Evolutionary conservation across 192 early-diverging fungal species (phyloP), one percentile per base, ranked within the genome.

Genomic region (Podochytrium sp.): DNA sequence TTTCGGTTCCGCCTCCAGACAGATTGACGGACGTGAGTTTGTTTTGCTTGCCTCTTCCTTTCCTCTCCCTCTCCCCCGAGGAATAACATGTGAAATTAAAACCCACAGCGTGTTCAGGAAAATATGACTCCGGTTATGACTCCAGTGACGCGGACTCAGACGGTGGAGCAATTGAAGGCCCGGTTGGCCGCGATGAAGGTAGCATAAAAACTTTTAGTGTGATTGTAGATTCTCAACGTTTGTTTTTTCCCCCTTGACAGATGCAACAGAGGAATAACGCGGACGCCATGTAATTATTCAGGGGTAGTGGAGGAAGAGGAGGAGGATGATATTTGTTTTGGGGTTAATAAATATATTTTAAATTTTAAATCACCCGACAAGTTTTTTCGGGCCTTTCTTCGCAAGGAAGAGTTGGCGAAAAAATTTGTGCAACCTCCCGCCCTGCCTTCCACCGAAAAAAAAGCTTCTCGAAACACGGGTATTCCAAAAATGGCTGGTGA

Each of bases 91-190:
- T 67, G 39, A 52, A 51, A 49, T n/a, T n/a, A n/a, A n/a, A n/a
- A n/a, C n/a, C n/a, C n/a, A 32, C 52, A 73, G 57, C 43, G 32
- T 18, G 53, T 38, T 27, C 58, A 57, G 43, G 57, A 60, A 29
- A 63, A 57, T 42, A 83, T 74, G 75, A 62, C 55, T n/a, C 57
- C 58, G 14, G 14, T 47, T 10, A 12, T 20, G 12, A 52, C 2
- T 52, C n/a, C n/a, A n/a, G 34, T 10, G 12, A 33, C 71, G 23
- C 39, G 85, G 34, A 74, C 86, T 14, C 86, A 88, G 63, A 87
- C 89, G 27, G 90, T 91, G 5, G 84, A 85, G 20, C 76, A 86
- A 25, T 76, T 92, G 51, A 92, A 90, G 72, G 89, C 92, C 73
- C 50, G 87, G 62, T 73, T 92, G 18, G 91, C 87, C 0, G 78